phyloP scores from a whole-genome alignment of 1,139 yeast genomes.

The Suhomyces bolitotheri region DNA sequence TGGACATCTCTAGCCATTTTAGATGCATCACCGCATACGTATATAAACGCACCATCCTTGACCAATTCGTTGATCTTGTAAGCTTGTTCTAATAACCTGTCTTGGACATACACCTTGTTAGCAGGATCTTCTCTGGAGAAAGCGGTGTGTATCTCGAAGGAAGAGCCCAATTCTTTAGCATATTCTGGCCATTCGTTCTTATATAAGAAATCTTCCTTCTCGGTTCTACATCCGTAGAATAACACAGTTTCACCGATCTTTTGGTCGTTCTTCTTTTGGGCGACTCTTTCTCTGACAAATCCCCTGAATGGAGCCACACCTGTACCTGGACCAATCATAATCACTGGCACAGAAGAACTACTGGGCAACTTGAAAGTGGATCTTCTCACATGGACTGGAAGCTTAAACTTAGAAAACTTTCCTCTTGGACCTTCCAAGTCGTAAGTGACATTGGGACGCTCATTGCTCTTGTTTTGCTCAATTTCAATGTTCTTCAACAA shows the following conservation, averaged over 20 bases:
- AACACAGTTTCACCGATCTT: slow-evolving; percentile 73
- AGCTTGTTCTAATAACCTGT: slow-evolving; percentile 64
- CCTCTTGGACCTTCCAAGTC: slow-evolving; percentile 82
- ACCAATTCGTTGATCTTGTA: slow-evolving; percentile 57
- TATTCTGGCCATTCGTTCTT: slow-evolving; percentile 84
- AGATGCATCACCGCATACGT: slow-evolving; percentile 97
- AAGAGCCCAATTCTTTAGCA: slow-evolving; percentile 59
- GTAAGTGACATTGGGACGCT: slow-evolving; percentile 56
- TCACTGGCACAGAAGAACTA: slow-evolving; percentile 78
- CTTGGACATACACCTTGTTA: slow-evolving; percentile 85
- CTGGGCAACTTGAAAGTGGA: slow-evolving; percentile 95
- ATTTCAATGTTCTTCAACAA: slow-evolving; percentile 73
- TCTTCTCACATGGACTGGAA: slow-evolving; percentile 92
- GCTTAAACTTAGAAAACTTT: slow-evolving; percentile 52
- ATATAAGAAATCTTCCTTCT: slow-evolving; percentile 75
- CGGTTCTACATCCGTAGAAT: slow-evolving; percentile 83
- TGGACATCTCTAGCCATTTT: slow-evolving; percentile 98
- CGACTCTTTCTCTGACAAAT: slow-evolving; percentile 77
- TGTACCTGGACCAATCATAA: slow-evolving; percentile 97
- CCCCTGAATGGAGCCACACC: slow-evolving; percentile 99
- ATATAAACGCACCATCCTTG: slow-evolving; percentile 77
- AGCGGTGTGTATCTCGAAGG: slow-evolving; percentile 76
- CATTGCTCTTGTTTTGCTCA: slow-evolving; percentile 52
- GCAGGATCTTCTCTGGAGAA: slow-evolving; percentile 71
- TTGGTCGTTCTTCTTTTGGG: slow-evolving; percentile 36